Conservation (phyloP, 2,329 filamentous ascomycete genomes). For the Pochonia chlamydosporia region DNA sequence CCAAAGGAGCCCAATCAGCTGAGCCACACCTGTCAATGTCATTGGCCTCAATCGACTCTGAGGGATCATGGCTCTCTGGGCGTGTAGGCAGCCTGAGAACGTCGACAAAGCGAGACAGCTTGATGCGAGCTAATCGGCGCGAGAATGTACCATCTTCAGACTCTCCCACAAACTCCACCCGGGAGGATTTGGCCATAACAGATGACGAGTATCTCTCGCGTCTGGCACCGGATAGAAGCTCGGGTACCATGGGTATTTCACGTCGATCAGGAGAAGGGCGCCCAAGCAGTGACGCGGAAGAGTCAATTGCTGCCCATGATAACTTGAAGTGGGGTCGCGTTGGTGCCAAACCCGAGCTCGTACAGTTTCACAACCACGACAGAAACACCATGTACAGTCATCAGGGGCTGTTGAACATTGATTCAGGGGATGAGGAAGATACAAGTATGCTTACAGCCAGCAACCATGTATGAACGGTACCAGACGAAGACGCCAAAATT, state of each 20-base stretch:
- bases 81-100: constrained; percentile 47
- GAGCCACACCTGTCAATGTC: constrained; percentile 73
- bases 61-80: constrained; percentile 92
- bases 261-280: constrained; percentile 45
- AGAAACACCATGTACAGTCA: constrained; percentile 44
- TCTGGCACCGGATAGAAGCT: constrained; percentile 23
- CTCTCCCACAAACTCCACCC: constrained; percentile 37
- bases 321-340: constrained; percentile 49
- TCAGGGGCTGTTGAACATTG: constrained; percentile 43
- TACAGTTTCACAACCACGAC: constrained; percentile 47
- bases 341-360: constrained; percentile 43
- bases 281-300: constrained; percentile 55
- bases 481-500: not conserved
- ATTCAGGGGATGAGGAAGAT: constrained; percentile 27
- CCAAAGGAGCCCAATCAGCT: constrained; percentile 35
- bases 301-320: constrained; percentile 30
- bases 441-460: constrained; percentile 17
- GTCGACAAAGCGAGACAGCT: constrained; percentile 38
- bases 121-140: constrained; percentile 23
- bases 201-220: constrained; percentile 72
- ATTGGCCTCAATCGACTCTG: constrained; percentile 88
- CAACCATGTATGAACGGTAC: not conserved
- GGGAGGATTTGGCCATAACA: constrained; percentile 56
- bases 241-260: constrained; percentile 21
- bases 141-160: constrained; percentile 30